These are phyloP conservation scores for Zostera marina DNA, from an alignment of 116 monocot species.

Conservation along the genomic window DNA sequence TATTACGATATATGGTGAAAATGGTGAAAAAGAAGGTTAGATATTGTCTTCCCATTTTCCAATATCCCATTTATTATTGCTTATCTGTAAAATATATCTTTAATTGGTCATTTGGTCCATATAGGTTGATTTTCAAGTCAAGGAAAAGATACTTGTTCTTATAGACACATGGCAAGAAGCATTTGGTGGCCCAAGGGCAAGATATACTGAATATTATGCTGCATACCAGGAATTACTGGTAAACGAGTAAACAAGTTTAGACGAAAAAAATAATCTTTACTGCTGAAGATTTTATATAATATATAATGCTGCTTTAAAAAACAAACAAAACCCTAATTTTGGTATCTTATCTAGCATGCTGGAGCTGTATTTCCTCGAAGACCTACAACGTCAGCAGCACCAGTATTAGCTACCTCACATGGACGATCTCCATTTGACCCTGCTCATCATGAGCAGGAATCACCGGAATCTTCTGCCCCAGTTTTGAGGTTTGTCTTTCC, in stretches of 20 bases:
- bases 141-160: slow-evolving; percentile 83
- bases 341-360: slow-evolving; percentile 30
- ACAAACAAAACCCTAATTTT: background rate
- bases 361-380: slow-evolving; percentile 89
- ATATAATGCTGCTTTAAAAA: too few relatives aligned
- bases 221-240: slow-evolving; percentile 89
- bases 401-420: slow-evolving; percentile 56
- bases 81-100: background rate
- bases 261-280: too few relatives aligned
- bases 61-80: too few relatives aligned
- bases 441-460: slow-evolving; percentile 35
- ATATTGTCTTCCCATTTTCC: background rate
- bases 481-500: slow-evolving; percentile 37
- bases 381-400: slow-evolving; percentile 40
- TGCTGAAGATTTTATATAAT: too few relatives aligned
- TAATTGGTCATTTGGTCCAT: slow-evolving; percentile 10
- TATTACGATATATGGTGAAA: slow-evolving; percentile 87
- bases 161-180: slow-evolving; percentile 98
- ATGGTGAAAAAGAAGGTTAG: slow-evolving; percentile 91
- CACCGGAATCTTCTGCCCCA: slow-evolving; percentile 50
- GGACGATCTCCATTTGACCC: slow-evolving; percentile 31
- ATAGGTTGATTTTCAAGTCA: slow-evolving; percentile 80
- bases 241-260: slow-evolving; percentile 1
- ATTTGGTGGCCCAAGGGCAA: slow-evolving; percentile 79
- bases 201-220: slow-evolving; percentile 76